These are phyloP conservation scores for Adansonia madagascariensis DNA, from an alignment of 441 rosid genomes.

Conservation along the genomic window DNA sequence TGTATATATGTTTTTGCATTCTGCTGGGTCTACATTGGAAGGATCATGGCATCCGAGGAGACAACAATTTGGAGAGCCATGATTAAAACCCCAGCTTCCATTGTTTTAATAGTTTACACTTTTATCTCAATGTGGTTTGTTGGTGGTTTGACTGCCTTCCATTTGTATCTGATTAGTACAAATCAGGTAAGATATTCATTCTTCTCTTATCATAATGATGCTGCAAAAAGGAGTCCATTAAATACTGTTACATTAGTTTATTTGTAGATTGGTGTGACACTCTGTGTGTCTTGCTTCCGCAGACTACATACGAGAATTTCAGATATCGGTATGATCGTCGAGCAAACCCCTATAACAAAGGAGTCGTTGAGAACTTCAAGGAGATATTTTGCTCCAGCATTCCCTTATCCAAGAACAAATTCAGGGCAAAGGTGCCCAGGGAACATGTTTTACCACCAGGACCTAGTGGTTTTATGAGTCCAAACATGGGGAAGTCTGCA, in stretches of 20 bases:
- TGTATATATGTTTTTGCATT: conserved; percentile 68
- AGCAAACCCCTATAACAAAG: conserved; percentile 61
- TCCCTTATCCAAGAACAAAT: conserved; percentile 45
- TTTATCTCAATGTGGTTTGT: conserved; percentile 71
- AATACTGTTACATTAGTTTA: conserved; percentile 5
- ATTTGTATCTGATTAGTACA: conserved; percentile 63
- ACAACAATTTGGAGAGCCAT: conserved; percentile 58
- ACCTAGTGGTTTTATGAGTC: conserved; percentile 76
- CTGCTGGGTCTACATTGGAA: conserved; percentile 61
- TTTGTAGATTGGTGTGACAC: neutral
- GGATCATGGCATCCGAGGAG: conserved; percentile 37
- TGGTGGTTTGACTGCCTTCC: conserved; percentile 69
- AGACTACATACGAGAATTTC: conserved; percentile 72
- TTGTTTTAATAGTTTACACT: conserved; percentile 57
- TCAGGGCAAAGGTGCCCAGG: conserved; percentile 47
- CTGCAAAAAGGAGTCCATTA: neutral
- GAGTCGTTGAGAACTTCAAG: conserved; percentile 57
- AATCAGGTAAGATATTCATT: conserved; percentile 51
- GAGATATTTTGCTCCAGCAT: conserved; percentile 44
- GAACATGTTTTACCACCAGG: conserved; percentile 62
- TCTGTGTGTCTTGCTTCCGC: conserved; percentile 23
- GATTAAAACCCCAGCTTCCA: conserved; percentile 50
- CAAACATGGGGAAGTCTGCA: conserved; percentile 77
- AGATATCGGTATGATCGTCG: conserved; percentile 60
- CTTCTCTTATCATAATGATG: conserved; percentile 3